A percentile compares a stretch with the other conserved stretches of the same genome.
Conservation (phyloP, 148 eudicot species). For the Amaranthus palmeri region DNA sequence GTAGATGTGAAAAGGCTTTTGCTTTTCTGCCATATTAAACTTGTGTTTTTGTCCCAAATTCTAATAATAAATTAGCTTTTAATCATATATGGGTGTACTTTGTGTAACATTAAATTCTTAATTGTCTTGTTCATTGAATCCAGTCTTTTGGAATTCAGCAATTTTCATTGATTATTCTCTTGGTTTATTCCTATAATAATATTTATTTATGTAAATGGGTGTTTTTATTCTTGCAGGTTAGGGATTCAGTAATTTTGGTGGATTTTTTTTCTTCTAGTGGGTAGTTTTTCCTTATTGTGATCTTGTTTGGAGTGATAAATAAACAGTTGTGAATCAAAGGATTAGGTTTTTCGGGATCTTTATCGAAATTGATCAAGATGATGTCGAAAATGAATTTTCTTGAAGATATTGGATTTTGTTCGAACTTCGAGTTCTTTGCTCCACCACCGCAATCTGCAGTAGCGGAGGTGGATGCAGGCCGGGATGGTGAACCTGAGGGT, state of each 20-base stretch:
- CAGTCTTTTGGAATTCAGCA: neutral
- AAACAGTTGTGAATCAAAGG: neutral
- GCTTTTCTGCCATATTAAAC: conserved; percentile 13
- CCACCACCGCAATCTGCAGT: conserved; percentile 1
- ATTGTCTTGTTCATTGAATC: conserved; percentile 24
- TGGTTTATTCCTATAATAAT: neutral
- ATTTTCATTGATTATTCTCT: neutral
- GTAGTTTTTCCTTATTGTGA: neutral
- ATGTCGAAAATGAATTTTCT: conserved; percentile 30
- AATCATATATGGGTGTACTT: conserved; percentile 24
- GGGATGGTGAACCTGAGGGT: conserved; percentile 33
- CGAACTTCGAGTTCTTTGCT: conserved; percentile 32
- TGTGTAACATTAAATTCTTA: conserved; percentile 26
- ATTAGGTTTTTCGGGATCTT: neutral
- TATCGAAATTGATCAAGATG: neutral
- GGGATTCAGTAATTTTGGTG: neutral
- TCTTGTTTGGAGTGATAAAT: neutral
- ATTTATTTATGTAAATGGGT: neutral
- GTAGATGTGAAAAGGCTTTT: conserved; percentile 8
- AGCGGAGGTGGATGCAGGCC: conserved; percentile 30
- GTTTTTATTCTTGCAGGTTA: conserved; percentile 14
- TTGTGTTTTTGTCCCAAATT: conserved; percentile 18
- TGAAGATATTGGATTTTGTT: conserved; percentile 37
- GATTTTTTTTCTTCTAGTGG: neutral
- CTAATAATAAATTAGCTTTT: conserved; percentile 9